phyloP scores from a whole-genome alignment of 2,329 filamentous ascomycete species.

The Xylaria sp. region DNA sequence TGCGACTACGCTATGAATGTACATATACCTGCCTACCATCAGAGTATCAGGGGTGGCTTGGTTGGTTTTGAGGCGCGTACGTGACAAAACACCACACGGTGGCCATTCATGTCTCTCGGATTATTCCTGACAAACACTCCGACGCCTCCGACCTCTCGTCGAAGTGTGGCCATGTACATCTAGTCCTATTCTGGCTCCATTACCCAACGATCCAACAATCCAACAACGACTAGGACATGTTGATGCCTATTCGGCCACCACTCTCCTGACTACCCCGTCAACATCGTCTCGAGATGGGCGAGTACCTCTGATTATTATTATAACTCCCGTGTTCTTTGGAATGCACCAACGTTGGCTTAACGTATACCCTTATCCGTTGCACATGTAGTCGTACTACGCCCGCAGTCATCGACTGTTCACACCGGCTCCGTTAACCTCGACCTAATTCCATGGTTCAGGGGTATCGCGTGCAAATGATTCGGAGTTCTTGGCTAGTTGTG shows the following conservation, averaged over 20 bases:
- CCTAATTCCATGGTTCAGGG: slow-evolving; percentile 18
- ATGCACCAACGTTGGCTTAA: slow-evolving; percentile 9
- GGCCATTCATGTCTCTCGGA: slow-evolving; percentile 38
- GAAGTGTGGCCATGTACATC: not conserved
- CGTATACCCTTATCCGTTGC: slow-evolving; percentile 26
- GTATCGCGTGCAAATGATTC: slow-evolving; percentile 1
- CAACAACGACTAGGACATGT: not conserved
- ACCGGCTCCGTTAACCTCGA: slow-evolving; percentile 18
- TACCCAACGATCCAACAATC: not conserved
- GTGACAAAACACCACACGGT: slow-evolving; percentile 12
- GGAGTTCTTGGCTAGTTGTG: not conserved
- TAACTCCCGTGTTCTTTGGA: slow-evolving; percentile 10
- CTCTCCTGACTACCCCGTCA: slow-evolving; percentile 11
- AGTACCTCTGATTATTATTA: not conserved
- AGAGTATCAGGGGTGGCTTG: slow-evolving; percentile 21
- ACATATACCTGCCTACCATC: slow-evolving; percentile 9
- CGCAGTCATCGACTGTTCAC: slow-evolving; percentile 5
- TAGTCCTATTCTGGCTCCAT: slow-evolving; percentile 32
- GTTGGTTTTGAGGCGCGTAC: slow-evolving; percentile 17
- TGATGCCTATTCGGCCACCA: not conserved
- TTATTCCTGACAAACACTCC: slow-evolving; percentile 40
- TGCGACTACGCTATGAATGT: slow-evolving; percentile 8
- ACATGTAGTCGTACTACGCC: slow-evolving; percentile 4
- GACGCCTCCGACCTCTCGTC: slow-evolving; percentile 32
- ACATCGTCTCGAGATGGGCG: slow-evolving; percentile 1